Conservation (phyloP, 2,329 filamentous ascomycete species). For the Cryphonectria radicalis region DNA sequence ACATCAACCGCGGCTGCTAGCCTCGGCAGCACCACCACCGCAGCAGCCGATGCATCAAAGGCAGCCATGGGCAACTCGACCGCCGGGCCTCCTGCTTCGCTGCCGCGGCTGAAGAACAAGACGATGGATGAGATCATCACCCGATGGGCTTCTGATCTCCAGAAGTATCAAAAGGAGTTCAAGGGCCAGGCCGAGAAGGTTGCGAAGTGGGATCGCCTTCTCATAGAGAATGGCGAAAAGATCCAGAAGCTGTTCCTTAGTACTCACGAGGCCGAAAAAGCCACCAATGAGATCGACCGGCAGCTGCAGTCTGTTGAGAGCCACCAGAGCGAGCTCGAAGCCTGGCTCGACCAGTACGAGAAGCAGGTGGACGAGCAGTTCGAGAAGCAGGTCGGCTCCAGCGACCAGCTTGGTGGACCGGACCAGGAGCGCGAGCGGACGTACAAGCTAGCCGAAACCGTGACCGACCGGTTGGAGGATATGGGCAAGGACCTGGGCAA, state of each 20-base stretch:
- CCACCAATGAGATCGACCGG: slow-evolving; percentile 90
- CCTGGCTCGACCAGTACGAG: slow-evolving; percentile 90
- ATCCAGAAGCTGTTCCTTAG: slow-evolving; percentile 91
- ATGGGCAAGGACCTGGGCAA: slow-evolving; percentile 91
- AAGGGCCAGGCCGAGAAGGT: slow-evolving; percentile 87
- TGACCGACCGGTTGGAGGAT: slow-evolving; percentile 87
- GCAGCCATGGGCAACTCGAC: slow-evolving; percentile 70
- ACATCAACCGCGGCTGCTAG: slow-evolving; percentile 10
- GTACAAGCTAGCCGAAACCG: slow-evolving; percentile 92
- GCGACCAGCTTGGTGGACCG: slow-evolving; percentile 79
- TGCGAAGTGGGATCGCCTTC: slow-evolving; percentile 85
- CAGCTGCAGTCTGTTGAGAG: slow-evolving; percentile 88
- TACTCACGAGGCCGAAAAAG: slow-evolving; percentile 91
- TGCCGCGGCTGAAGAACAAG: slow-evolving; percentile 94
- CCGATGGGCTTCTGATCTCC: slow-evolving; percentile 91
- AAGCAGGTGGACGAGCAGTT: slow-evolving; percentile 89
- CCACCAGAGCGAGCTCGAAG: slow-evolving; percentile 87
- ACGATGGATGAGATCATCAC: slow-evolving; percentile 99
- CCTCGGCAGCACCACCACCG: slow-evolving; percentile 8
- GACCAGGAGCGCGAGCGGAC: slow-evolving; percentile 96
- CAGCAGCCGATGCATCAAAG: slow-evolving; percentile 31
- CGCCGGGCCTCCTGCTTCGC: slow-evolving; percentile 77
- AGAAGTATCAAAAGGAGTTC: slow-evolving; percentile 97
- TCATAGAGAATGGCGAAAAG: slow-evolving; percentile 93
- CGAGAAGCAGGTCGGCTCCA: slow-evolving; percentile 73